Evolutionary conservation across 2,329 filamentous ascomycete species (phyloP).

Genomic region (Pezicula rhizophila): DNA sequence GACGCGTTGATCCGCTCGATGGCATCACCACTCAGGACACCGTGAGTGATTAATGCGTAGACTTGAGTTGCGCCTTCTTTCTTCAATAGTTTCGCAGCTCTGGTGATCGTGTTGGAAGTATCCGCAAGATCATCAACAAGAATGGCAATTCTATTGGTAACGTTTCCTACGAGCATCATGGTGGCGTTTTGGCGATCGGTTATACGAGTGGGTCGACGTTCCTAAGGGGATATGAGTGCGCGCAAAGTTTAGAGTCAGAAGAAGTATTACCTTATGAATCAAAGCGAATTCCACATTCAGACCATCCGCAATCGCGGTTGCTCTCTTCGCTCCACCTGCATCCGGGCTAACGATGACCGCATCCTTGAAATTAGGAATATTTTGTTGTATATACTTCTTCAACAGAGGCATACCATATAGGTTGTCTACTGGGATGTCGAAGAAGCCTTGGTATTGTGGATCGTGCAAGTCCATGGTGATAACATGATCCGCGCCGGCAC

Average conservation of each 20-base stretch:
- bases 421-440: slow-evolving; percentile 97
- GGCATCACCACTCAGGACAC: slow-evolving; percentile 89
- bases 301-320: slow-evolving; percentile 89
- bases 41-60: slow-evolving; percentile 89
- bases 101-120: slow-evolving; percentile 94
- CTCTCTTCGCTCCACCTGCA: slow-evolving; percentile 92
- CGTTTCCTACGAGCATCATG: slow-evolving; percentile 92
- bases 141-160: slow-evolving; percentile 75
- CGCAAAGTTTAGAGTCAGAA: slow-evolving; percentile 23
- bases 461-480: slow-evolving; percentile 98
- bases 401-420: slow-evolving; percentile 78
- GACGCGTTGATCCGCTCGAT: slow-evolving; percentile 92
- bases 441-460: slow-evolving; percentile 96
- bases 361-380: slow-evolving; percentile 72
- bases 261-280: slow-evolving; percentile 79
- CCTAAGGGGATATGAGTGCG: slow-evolving; percentile 44
- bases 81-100: slow-evolving; percentile 93
- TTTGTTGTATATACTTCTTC: slow-evolving; percentile 66
- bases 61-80: slow-evolving; percentile 89
- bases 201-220: slow-evolving; percentile 83
- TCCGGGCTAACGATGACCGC: slow-evolving; percentile 94
- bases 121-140: slow-evolving; percentile 92
- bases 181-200: slow-evolving; percentile 84
- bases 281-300: slow-evolving; percentile 93
- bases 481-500: slow-evolving; percentile 91